Conservation (phyloP, 805 yeast genomes). For the Ogataea zsoltii region DNA sequence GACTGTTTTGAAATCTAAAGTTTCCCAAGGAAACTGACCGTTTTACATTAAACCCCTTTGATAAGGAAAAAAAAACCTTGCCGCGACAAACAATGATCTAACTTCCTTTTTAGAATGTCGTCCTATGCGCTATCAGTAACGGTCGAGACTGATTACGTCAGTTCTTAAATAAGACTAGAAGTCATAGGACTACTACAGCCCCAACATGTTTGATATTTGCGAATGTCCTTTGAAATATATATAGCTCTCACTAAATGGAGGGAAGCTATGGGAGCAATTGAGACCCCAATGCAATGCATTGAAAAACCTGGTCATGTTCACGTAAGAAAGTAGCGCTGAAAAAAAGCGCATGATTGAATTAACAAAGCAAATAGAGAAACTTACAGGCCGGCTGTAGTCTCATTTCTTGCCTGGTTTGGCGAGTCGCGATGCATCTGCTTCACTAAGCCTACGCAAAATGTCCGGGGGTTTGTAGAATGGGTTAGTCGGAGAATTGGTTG, state of each 20-base stretch:
- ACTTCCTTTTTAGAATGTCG: not conserved
- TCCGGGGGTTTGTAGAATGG: constrained; percentile 32
- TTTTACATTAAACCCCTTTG: not conserved
- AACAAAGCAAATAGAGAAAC: not conserved
- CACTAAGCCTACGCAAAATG: constrained; percentile 24
- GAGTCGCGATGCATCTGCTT: constrained; percentile 6
- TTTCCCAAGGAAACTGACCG: not conserved
- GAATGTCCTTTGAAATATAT: not conserved
- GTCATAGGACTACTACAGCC: no score
- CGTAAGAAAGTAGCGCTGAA: not conserved
- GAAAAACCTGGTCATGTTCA: not conserved
- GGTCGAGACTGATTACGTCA: no score
- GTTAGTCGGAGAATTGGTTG: constrained; percentile 21
- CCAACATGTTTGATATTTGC: no score
- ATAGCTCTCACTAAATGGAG: not conserved
- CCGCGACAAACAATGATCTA: not conserved
- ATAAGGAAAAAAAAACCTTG: not conserved
- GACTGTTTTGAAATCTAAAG: not conserved
- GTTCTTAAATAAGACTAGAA: no score
- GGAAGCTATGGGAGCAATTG: no score
- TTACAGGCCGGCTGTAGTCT: not conserved
- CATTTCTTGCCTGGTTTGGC: constrained; percentile 1
- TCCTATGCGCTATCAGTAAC: not conserved
- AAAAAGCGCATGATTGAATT: no score
- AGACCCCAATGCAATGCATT: not conserved